A percentile compares a stretch with the other conserved stretches of the same genome.
phyloP scores from a whole-genome alignment of 129 eudicot species.

The Arctium minus region DNA sequence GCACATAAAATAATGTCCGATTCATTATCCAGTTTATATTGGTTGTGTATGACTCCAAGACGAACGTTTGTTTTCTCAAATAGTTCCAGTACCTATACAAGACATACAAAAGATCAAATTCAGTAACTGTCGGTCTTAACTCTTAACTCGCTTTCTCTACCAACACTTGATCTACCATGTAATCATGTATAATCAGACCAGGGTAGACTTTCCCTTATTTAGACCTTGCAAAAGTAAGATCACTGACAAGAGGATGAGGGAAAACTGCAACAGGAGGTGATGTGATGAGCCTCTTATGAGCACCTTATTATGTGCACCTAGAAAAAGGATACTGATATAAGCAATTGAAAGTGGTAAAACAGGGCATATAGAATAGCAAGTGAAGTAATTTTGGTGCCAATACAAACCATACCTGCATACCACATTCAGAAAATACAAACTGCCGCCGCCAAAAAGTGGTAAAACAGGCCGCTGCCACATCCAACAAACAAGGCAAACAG shows the following conservation, averaged over 20 bases:
- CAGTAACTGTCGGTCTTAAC: background rate
- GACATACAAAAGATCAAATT: background rate
- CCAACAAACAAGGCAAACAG: too few relatives aligned
- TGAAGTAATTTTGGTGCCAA: background rate
- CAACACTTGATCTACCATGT: constrained; percentile 14
- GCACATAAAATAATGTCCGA: constrained; percentile 72
- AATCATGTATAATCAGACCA: constrained; percentile 18
- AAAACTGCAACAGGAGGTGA: too few relatives aligned
- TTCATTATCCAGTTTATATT: constrained; percentile 78
- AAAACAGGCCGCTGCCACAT: too few relatives aligned
- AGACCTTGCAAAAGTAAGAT: too few relatives aligned
- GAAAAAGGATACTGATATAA: constrained; percentile 8
- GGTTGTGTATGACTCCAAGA: constrained; percentile 82
- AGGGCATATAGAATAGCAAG: background rate
- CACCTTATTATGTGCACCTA: constrained; percentile 36
- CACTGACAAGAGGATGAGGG: too few relatives aligned
- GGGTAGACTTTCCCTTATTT: too few relatives aligned
- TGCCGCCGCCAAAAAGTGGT: background rate
- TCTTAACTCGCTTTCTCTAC: background rate
- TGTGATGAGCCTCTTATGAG: constrained; percentile 61
- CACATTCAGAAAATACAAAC: background rate
- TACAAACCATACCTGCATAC: background rate
- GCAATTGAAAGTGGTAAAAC: background rate
- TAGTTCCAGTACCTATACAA: constrained; percentile 88
- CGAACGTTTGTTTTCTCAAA: constrained; percentile 95